Conservation (phyloP, 2,329 filamentous ascomycete genomes). For the Fusarium sterilihyphosum region DNA sequence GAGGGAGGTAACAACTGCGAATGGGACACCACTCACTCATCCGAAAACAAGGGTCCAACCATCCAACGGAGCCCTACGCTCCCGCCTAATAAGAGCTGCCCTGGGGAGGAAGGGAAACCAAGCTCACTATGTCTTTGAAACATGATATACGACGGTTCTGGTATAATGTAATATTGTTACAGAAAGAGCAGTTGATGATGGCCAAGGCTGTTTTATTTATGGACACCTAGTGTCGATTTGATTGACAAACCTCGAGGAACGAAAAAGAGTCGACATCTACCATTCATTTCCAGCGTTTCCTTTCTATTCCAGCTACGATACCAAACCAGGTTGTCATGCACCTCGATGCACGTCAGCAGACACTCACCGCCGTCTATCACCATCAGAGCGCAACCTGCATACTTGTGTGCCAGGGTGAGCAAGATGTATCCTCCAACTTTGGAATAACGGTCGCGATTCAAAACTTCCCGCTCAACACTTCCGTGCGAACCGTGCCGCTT, state of each 20-base stretch:
- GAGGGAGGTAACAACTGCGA: background rate
- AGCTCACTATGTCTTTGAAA: background rate
- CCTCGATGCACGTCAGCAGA: constrained; percentile 32
- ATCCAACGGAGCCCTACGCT: constrained; percentile 7
- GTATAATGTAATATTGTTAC: background rate
- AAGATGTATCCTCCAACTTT: background rate
- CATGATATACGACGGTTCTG: background rate
- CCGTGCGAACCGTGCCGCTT: constrained; percentile 22
- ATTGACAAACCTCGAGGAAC: background rate
- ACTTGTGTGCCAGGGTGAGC: constrained; percentile 4
- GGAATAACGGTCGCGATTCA: background rate
- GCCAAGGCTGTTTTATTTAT: background rate
- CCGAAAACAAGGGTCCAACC: constrained; percentile 28
- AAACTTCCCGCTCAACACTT: background rate
- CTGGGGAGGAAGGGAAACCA: background rate
- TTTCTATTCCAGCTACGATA: background rate
- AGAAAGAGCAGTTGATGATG: background rate
- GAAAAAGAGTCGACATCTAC: background rate
- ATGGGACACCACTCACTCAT: background rate
- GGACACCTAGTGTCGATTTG: background rate
- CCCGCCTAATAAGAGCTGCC: background rate
- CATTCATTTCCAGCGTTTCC: background rate
- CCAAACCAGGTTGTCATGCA: constrained; percentile 13
- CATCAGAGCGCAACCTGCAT: constrained; percentile 13
- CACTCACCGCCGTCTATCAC: constrained; percentile 31